Conservation (phyloP, 345 rosid species). For the Populus alba region DNA sequence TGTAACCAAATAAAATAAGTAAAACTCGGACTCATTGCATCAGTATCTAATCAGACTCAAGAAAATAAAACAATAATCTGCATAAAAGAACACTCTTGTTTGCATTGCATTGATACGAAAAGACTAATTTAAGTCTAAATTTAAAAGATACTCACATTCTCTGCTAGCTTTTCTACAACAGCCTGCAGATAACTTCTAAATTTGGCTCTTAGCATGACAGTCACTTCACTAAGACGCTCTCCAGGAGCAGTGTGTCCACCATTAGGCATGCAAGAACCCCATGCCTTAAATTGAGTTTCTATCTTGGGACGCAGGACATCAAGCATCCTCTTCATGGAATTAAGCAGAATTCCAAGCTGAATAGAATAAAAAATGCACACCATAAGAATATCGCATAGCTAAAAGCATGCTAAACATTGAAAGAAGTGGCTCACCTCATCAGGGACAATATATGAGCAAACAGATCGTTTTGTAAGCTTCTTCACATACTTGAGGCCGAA, state of each 20-base stretch:
- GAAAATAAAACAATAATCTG: background rate
- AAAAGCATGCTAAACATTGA: background rate
- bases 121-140: too few species aligned
- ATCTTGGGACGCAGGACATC: constrained; percentile 76
- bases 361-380: constrained; percentile 14
- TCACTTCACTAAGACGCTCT: constrained; percentile 88
- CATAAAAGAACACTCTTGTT: background rate
- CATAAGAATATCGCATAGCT: constrained; percentile 8
- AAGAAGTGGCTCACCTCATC: constrained; percentile 63
- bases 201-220: constrained; percentile 92
- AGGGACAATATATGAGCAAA: constrained; percentile 64
- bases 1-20: constrained; percentile 21
- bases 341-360: constrained; percentile 83
- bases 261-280: constrained; percentile 93
- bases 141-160: constrained; percentile 63
- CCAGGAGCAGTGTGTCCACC: constrained; percentile 81
- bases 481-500: constrained; percentile 90
- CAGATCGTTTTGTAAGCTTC: constrained; percentile 81
- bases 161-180: constrained; percentile 82
- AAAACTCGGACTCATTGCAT: background rate
- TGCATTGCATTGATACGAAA: background rate
- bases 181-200: constrained; percentile 89
- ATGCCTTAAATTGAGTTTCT: constrained; percentile 75
- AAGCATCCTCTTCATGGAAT: constrained; percentile 96
- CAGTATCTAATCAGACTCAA: background rate